These are phyloP conservation scores for Pterulicium gracile DNA, from an alignment of 1,284 basidiomycete species.

Conservation along the genomic window DNA sequence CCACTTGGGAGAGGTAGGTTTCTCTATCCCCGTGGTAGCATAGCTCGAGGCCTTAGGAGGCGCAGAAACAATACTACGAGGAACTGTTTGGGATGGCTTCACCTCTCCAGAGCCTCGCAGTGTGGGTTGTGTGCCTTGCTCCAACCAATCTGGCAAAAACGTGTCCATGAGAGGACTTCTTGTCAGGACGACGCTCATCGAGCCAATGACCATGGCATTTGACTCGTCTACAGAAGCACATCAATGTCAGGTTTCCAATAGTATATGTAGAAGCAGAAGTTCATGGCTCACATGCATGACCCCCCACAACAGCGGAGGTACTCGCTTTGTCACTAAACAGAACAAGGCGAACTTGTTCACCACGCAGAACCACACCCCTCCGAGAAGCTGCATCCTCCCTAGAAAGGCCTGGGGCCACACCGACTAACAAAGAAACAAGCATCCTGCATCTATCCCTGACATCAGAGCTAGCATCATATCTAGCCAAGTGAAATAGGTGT, in stretches of 20 bases:
- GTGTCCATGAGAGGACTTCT: conserved; percentile 9
- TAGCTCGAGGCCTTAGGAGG: neutral
- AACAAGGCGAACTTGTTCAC: conserved; percentile 73
- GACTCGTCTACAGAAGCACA: too few relatives aligned
- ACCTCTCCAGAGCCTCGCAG: conserved; percentile 14
- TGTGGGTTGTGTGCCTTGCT: conserved; percentile 23
- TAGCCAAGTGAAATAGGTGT: conserved; percentile 76
- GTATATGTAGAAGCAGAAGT: too few relatives aligned
- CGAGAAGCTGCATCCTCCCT: conserved; percentile 25
- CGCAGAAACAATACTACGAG: neutral
- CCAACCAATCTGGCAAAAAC: conserved; percentile 26
- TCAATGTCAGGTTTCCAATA: too few relatives aligned
- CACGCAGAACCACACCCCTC: conserved; percentile 66
- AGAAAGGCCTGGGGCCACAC: conserved; percentile 32
- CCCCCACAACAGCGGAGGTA: too few relatives aligned
- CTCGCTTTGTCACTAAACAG: conserved; percentile 72
- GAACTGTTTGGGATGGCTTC: too few relatives aligned
- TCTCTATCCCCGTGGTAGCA: neutral
- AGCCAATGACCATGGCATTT: too few relatives aligned
- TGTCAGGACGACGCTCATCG: too few relatives aligned
- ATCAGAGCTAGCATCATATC: conserved; percentile 82
- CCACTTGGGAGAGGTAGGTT: neutral
- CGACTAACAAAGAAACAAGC: conserved; percentile 59
- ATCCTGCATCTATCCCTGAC: conserved; percentile 82
- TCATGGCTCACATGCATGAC: too few relatives aligned